Evolutionary conservation across 2,329 filamentous ascomycete genomes (phyloP).

Genomic region (Trichoderma sp.): DNA sequence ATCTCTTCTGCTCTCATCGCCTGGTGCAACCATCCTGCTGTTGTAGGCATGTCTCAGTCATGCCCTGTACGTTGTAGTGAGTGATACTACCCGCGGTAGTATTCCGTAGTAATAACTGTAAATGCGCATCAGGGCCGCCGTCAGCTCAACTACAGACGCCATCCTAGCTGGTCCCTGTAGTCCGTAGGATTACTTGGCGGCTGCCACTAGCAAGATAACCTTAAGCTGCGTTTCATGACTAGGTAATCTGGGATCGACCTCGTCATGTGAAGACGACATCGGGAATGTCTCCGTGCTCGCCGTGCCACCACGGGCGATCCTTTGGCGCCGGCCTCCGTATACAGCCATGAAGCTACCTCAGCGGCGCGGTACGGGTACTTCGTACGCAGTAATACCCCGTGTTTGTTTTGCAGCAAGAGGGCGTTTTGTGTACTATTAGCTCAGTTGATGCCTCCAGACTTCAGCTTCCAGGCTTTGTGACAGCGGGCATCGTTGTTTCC

Average conservation of each 20-base stretch:
- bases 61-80: not conserved
- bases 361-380: not conserved
- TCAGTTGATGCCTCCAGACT: not conserved
- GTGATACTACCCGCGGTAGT: not conserved
- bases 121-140: not conserved
- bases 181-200: not conserved
- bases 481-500: not conserved
- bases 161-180: slow-evolving; percentile 1
- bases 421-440: not conserved
- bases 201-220: not conserved
- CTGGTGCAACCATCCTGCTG: not conserved
- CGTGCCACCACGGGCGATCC: not conserved
- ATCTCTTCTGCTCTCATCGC: not conserved
- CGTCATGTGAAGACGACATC: not conserved
- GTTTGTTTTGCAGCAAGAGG: not conserved
- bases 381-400: not conserved
- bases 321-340: not conserved
- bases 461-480: not conserved
- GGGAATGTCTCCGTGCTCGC: not conserved
- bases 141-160: not conserved
- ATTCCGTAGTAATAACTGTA: slow-evolving; percentile 5
- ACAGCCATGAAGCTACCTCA: not conserved
- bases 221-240: slow-evolving; percentile 11
- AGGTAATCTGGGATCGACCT: not conserved
- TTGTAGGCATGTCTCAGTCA: not conserved